Percentiles rank a stretch among this genome's conserved stretches.
Conservation (phyloP, 2,329 filamentous ascomycete genomes). For the Tolypocladium nubicola region DNA sequence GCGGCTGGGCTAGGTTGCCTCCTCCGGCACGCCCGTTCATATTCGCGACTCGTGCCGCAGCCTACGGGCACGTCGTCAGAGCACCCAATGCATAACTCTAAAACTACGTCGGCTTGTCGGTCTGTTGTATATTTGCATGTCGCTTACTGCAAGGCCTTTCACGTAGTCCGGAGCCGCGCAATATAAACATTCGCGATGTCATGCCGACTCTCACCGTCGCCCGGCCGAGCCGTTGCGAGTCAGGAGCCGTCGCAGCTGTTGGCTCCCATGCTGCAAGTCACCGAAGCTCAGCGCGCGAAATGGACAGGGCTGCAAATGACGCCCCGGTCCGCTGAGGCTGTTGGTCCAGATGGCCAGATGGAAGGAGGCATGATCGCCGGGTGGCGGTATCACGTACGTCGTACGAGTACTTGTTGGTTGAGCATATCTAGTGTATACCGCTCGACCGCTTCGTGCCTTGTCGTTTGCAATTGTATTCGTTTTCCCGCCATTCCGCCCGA, state of each 20-base stretch:
- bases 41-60: not conserved
- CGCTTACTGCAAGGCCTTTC: not conserved
- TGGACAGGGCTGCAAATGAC: not conserved
- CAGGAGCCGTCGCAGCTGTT: not conserved
- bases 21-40: not conserved
- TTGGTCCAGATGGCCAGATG: constrained; percentile 7
- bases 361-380: too few species aligned
- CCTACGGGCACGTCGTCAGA: not conserved
- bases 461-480: too few species aligned
- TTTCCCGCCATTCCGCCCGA: too few species aligned
- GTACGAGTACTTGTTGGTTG: too few species aligned
- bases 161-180: not conserved
- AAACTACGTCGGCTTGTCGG: not conserved
- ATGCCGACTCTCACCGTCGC: not conserved
- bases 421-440: too few species aligned
- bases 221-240: not conserved
- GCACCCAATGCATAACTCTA: not conserved
- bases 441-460: too few species aligned
- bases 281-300: not conserved
- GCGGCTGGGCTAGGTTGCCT: not conserved
- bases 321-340: constrained; percentile 2
- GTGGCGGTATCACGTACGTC: too few species aligned
- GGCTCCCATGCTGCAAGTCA: not conserved
- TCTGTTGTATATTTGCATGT: not conserved
- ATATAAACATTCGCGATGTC: not conserved